A percentile compares a stretch with the other conserved stretches of the same genome.
Conservation (phyloP, 1,139 yeast genomes). For the Nakaseomyces bracarensis region DNA sequence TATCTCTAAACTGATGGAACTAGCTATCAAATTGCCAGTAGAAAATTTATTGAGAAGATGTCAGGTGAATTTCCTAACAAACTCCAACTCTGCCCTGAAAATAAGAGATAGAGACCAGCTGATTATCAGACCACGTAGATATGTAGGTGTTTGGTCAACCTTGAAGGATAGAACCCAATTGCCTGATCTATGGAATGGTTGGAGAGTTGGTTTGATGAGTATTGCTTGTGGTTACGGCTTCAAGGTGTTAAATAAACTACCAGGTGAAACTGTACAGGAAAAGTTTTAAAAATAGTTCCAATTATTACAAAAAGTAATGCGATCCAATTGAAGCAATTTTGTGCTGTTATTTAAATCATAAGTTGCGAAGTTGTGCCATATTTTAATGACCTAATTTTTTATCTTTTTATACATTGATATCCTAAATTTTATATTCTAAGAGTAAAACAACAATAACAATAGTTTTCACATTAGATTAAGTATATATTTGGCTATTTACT, state of each 20-base stretch:
- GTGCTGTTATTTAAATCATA: too few species aligned
- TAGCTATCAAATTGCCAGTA: constrained; percentile 72
- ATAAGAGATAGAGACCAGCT: constrained; percentile 21
- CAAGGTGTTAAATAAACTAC: constrained; percentile 48
- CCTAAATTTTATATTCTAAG: too few species aligned
- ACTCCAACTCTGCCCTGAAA: constrained; percentile 13
- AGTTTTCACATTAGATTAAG: too few species aligned
- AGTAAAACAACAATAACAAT: too few species aligned
- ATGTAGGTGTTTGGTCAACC: constrained; percentile 45
- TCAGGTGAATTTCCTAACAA: constrained; percentile 55
- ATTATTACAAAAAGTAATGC: too few species aligned
- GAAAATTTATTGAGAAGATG: constrained; percentile 82
- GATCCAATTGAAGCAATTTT: too few species aligned
- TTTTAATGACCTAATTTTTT: too few species aligned
- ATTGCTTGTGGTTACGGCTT: constrained; percentile 81
- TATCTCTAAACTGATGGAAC: constrained; percentile 52
- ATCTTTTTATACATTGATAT: not conserved
- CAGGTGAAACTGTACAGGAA: constrained; percentile 37
- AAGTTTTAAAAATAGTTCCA: constrained; percentile 30
- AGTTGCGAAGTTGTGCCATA: too few species aligned
- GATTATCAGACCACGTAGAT: constrained; percentile 46
- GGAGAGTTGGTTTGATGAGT: constrained; percentile 80
- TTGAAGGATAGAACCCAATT: constrained; percentile 35
- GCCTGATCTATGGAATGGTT: constrained; percentile 71
- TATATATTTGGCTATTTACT: too few species aligned